Evolutionary conservation across 108 stramenopile species (phyloP), one percentile per base, ranked within the genome.

Genomic region (Conticribra weissflogii): DNA sequence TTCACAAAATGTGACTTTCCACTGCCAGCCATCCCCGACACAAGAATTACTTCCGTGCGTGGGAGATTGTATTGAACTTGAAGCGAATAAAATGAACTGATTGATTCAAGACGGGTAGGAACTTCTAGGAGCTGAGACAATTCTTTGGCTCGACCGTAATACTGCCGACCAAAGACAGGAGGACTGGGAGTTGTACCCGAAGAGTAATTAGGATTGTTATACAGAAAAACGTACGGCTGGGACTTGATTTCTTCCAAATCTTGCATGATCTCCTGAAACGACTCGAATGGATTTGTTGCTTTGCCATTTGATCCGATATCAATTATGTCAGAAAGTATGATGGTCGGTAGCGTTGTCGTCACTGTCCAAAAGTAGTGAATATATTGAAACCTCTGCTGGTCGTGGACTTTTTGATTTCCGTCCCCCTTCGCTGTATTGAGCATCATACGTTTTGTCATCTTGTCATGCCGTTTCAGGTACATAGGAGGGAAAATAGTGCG

Each of bases 1-100:
- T 59, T 16, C 2, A 68, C 66, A 28, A 68, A 8, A 29, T 45
- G 34, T 0, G 58, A 16, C 58, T 68, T 68, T n/a, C 66, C 66
- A 45, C 33, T 68, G 18, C 66, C 66, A 19, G 55, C 56, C 19
- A 17, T 41, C 8, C 66, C 66, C 1, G 66, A 59, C 33, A 68
- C 58, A 12, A 68, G 45, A 0, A 68, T 18, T 5, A 21, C 22
- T 51, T 63, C 63, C 32, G 27, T 7, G 7, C 63, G 29, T 21
- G n/a, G n/a, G n/a, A 5, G 7, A 3, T n/a, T n/a, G n/a, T n/a
- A n/a, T n/a, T n/a, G n/a, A n/a, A n/a, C n/a, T n/a, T n/a, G n/a
- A n/a, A n/a, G n/a, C n/a, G n/a, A n/a, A n/a, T n/a, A n/a, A n/a
- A 29, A 28, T n/a, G 22, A 3, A 30, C 18, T 4, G 52, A 23